Conservation (phyloP, 1,284 basidiomycete genomes). For the Pseudozyma hubeiensis region DNA sequence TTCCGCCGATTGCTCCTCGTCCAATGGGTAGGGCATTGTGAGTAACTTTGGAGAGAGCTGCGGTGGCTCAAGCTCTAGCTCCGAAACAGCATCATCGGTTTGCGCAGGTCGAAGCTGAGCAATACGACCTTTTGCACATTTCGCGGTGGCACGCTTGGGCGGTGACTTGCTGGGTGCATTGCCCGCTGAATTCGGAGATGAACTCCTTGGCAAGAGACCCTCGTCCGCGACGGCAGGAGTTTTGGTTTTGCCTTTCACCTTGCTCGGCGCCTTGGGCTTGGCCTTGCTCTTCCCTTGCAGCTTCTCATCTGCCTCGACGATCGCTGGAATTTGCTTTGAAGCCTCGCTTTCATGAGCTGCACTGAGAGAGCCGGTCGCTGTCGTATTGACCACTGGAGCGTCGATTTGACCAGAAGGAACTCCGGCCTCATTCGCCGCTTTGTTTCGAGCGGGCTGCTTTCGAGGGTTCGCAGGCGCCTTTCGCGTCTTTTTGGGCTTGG, state of each 20-base stretch:
- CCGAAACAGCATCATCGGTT: constrained; percentile 23
- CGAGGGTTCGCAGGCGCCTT: constrained; percentile 10
- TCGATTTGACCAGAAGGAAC: not conserved
- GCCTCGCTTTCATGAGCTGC: not conserved
- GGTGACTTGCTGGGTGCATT: constrained; percentile 4
- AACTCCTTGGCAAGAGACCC: not conserved
- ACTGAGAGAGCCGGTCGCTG: not conserved
- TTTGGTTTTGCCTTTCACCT: constrained; percentile 12
- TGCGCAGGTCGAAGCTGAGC: constrained; percentile 27
- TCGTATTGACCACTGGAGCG: not conserved
- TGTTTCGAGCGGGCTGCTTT: constrained; percentile 6
- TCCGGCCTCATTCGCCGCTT: not conserved
- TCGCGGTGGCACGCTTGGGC: constrained; percentile 10
- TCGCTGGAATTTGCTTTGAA: not conserved
- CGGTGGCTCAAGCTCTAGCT: constrained; percentile 27
- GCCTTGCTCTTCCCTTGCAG: constrained; percentile 8
- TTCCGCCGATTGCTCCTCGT: not conserved
- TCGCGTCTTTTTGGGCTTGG: constrained; percentile 5
- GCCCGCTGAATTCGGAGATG: not conserved
- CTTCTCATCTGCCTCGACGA: constrained; percentile 3
- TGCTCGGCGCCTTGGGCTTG: constrained; percentile 17
- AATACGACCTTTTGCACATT: constrained; percentile 19
- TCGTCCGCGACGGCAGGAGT: not conserved
- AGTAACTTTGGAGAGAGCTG: constrained; percentile 1
- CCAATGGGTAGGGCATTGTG: not conserved